Percentiles rank a stretch among this genome's conserved stretches.
Evolutionary conservation across 768 basidiomycete species (phyloP).

Genomic region (Tephrocybe sp.): DNA sequence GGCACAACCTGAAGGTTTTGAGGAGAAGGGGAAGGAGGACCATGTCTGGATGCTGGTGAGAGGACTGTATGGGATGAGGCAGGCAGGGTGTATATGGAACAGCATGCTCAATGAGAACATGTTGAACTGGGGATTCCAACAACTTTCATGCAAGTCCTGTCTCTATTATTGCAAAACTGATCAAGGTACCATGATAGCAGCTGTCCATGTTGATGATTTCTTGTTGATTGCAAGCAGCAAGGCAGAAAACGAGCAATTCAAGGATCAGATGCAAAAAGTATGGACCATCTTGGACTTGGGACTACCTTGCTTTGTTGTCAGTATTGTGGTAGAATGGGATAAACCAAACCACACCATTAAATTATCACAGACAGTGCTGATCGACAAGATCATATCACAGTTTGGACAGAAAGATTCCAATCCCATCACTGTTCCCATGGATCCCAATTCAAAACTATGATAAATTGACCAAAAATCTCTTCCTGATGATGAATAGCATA

Average conservation of each 20-base stretch:
- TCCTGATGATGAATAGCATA: constrained; percentile 16
- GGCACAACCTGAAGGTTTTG: constrained; percentile 29
- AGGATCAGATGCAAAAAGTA: constrained; percentile 21
- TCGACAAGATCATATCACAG: constrained; percentile 21
- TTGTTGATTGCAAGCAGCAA: constrained; percentile 16
- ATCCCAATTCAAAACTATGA: constrained; percentile 13
- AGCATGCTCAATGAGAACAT: constrained; percentile 22
- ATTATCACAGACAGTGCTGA: constrained; percentile 25
- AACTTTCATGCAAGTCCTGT: constrained; percentile 28
- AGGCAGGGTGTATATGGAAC: constrained; percentile 35
- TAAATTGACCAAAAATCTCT: too few species aligned
- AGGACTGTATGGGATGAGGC: too few species aligned
- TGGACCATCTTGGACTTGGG: constrained; percentile 33
- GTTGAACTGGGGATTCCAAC: constrained; percentile 27
- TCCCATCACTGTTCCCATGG: constrained; percentile 24
- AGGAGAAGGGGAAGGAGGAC: constrained; percentile 20
- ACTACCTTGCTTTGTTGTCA: too few species aligned
- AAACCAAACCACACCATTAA: constrained; percentile 11
- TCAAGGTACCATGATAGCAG: constrained; percentile 23
- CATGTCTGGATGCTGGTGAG: constrained; percentile 31
- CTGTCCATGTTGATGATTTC: constrained; percentile 36
- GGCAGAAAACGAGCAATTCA: constrained; percentile 22
- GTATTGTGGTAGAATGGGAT: constrained; percentile 26
- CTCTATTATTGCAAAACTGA: constrained; percentile 24
- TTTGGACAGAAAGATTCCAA: constrained; percentile 17